These are phyloP conservation scores for Suillus fuscotomentosus DNA, from an alignment of 768 basidiomycete genomes.

Conservation along the genomic window DNA sequence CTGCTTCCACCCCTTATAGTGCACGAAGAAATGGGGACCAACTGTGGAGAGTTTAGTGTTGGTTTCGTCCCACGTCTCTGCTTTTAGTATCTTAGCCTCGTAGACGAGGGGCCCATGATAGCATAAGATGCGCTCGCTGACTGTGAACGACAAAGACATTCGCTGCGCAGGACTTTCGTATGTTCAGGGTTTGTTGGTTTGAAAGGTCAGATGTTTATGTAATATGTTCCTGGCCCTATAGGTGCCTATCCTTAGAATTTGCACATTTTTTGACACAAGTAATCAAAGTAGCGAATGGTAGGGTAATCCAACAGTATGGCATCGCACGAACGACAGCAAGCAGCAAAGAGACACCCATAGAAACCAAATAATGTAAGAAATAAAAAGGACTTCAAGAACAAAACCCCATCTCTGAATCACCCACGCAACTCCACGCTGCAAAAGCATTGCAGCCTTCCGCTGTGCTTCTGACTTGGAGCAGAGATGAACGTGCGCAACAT, in stretches of 20 bases:
- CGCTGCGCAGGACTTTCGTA: not conserved
- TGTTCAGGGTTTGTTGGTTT: not conserved
- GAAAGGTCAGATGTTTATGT: conserved; percentile 1
- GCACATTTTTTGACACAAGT: too few relatives aligned
- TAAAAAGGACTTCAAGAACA: not conserved
- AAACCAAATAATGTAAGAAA: not conserved
- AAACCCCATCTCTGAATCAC: not conserved
- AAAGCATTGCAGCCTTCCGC: not conserved
- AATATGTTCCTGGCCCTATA: not conserved
- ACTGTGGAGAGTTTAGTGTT: conserved; percentile 55
- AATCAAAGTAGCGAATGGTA: too few relatives aligned
- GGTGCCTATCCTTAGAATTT: not conserved
- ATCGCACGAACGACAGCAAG: not conserved
- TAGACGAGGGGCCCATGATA: conserved; percentile 96
- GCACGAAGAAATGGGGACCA: conserved; percentile 90
- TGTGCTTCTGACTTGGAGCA: not conserved
- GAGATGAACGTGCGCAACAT: not conserved
- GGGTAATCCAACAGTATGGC: not conserved
- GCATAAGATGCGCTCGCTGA: conserved; percentile 84
- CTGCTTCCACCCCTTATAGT: conserved; percentile 99
- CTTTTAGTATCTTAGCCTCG: conserved; percentile 87
- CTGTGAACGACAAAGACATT: conserved; percentile 38
- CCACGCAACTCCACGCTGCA: not conserved
- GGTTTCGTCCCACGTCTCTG: conserved; percentile 61
- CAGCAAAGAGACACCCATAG: not conserved